Evolutionary conservation across 441 rosid species (phyloP).

Genomic region (Omphalea diandra): DNA sequence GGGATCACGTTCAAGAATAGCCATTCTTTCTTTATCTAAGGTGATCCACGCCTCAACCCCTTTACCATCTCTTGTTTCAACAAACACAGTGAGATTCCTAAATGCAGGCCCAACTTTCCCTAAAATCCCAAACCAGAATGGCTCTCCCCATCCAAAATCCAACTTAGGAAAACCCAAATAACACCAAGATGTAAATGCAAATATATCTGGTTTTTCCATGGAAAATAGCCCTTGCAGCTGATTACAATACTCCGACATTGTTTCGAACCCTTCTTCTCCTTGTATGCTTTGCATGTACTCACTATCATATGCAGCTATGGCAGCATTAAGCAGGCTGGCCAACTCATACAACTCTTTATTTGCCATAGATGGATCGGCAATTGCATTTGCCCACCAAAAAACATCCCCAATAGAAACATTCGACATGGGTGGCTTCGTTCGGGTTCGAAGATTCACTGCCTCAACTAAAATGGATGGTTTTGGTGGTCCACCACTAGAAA

Average conservation of each 20-base stretch:
- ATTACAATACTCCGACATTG: constrained; percentile 11
- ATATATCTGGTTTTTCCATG: constrained; percentile 20
- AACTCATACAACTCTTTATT: constrained; percentile 16
- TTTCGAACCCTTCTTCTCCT: constrained; percentile 24
- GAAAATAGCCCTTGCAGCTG: constrained; percentile 22
- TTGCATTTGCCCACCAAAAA: constrained; percentile 31
- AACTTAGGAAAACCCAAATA: constrained; percentile 2
- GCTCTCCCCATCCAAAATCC: constrained; percentile 32
- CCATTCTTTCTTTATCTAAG: constrained; percentile 22
- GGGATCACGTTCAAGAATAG: constrained; percentile 16
- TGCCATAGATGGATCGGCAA: constrained; percentile 3
- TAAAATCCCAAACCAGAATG: constrained; percentile 11
- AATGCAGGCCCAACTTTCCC: constrained; percentile 27
- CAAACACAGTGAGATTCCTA: constrained; percentile 21
- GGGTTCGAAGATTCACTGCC: constrained; percentile 29
- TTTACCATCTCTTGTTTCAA: constrained; percentile 22
- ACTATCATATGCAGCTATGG: constrained; percentile 11
- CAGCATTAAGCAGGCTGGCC: constrained; percentile 14
- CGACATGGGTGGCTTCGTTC: constrained; percentile 25
- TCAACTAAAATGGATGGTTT: constrained; percentile 25
- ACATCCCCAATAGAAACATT: constrained; percentile 11
- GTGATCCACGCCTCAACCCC: constrained; percentile 36
- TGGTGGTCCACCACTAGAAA: not conserved
- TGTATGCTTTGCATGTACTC: constrained; percentile 20
- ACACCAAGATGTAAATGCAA: constrained; percentile 30